Evolutionary conservation across 2,329 filamentous ascomycete genomes (phyloP).

Genomic region (Paracorniculantispora psalliotae): DNA sequence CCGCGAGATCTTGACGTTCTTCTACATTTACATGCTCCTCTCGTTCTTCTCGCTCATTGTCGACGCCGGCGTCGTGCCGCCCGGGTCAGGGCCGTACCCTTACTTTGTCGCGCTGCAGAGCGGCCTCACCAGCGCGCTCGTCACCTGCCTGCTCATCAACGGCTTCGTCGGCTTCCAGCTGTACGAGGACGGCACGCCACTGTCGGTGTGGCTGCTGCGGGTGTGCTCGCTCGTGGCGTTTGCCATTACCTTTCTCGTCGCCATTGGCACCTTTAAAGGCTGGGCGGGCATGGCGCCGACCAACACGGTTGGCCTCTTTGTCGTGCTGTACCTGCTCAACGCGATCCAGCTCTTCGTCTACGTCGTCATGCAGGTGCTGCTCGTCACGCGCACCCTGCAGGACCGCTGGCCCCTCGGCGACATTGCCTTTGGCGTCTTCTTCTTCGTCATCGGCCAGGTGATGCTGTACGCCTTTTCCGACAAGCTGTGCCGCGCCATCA

Average conservation of each 20-base stretch:
- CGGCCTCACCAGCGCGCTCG: constrained; percentile 77
- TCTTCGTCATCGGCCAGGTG: constrained; percentile 89
- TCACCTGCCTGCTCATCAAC: constrained; percentile 89
- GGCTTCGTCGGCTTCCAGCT: constrained; percentile 98
- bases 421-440: constrained; percentile 83
- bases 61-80: constrained; percentile 87
- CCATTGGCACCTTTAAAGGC: constrained; percentile 85
- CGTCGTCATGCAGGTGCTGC: constrained; percentile 76
- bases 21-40: constrained; percentile 91
- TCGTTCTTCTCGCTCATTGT: constrained; percentile 85
- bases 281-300: constrained; percentile 82
- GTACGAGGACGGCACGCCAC: constrained; percentile 91
- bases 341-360: constrained; percentile 83
- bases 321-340: constrained; percentile 87
- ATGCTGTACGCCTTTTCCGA: constrained; percentile 86
- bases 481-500: constrained; percentile 74
- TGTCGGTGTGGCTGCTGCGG: constrained; percentile 90
- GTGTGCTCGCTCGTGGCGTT: constrained; percentile 76
- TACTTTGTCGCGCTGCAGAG: constrained; percentile 90
- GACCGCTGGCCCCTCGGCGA: constrained; percentile 94
- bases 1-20: constrained; percentile 77
- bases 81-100: constrained; percentile 72
- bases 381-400: constrained; percentile 84
- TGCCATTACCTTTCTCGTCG: constrained; percentile 77
- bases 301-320: constrained; percentile 84